Evolutionary conservation across 495 filamentous ascomycete genomes (phyloP).

Genomic region (Penicillium cinerascens): DNA sequence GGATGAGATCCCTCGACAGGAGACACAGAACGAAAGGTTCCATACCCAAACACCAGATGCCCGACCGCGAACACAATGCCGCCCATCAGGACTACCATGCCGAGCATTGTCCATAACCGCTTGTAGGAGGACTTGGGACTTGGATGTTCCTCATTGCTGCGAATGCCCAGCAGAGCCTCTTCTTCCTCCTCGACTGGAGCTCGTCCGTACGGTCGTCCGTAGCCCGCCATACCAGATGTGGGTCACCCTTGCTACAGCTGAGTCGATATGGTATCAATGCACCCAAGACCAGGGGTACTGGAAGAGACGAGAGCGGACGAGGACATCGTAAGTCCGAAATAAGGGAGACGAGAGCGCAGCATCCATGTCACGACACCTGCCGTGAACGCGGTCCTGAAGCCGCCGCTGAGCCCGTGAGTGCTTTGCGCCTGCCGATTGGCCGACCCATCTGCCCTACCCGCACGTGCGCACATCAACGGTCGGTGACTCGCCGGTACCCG

Average conservation of each 20-base stretch:
- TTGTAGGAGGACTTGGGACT: neutral
- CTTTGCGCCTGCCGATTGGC: neutral
- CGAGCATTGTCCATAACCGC: neutral
- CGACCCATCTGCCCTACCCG: neutral
- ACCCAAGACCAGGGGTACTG: neutral
- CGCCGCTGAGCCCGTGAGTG: conserved; percentile 1
- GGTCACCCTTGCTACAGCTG: neutral
- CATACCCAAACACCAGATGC: conserved; percentile 13
- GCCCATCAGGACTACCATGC: conserved; percentile 2
- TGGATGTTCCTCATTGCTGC: neutral
- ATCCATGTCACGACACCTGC: neutral
- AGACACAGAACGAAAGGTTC: conserved; percentile 1
- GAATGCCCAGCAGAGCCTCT: conserved; percentile 9
- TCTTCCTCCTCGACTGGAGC: neutral
- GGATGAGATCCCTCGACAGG: neutral
- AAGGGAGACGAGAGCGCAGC: neutral
- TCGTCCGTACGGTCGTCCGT: neutral
- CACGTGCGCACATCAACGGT: neutral
- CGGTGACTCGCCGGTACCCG: neutral
- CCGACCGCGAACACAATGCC: neutral
- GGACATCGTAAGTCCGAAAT: neutral
- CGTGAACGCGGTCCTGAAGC: neutral
- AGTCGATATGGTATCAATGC: neutral
- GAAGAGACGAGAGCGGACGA: neutral
- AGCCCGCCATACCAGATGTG: neutral